Base-by-base conservation (phyloP, 2,329 filamentous ascomycete genomes). In the Fusarium miscanthi region DNA sequence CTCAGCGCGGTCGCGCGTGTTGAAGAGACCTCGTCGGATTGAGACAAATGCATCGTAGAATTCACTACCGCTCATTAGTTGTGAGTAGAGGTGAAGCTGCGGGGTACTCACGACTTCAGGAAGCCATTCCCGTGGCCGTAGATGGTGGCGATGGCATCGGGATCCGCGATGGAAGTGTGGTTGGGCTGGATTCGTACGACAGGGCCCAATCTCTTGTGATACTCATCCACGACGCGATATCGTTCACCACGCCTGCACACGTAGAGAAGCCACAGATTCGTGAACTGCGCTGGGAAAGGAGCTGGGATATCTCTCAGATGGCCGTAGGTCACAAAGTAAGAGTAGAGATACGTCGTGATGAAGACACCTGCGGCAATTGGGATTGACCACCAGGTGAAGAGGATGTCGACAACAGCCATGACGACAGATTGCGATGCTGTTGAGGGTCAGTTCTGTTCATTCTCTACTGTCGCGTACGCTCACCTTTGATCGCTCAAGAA, bases 41-140 rank as follows among this genome's bases (percentile, higher is more conserved):
- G 93, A 95, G 60, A 97, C 94, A 76, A 97, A 97, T 54, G 93
- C 93, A 77, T 97, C 94, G 77, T 97, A 97, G 83, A 95, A 97
- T 5, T 95, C 91, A 45, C 92, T 94, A 11, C 0, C 4, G 4
- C 5, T 16, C 17, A 56, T 76, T 14, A 77, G 59, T 5, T 8
- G 0, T 45, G 35, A 1, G 5, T 16, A 38, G 8, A 27, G 1
- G 8, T 17, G 6, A 6, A 4, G 14, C 1, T 3, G 7, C 21
- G 2, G 17, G 5, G 0, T 10, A 84, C 86, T 57, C 81, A 92
- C 87, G 90, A 85, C 80, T 94, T 94, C 65, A 93, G 78, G 75
- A 93, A 93, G 0, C 92, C 92, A 77, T 93, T 94, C 12, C 92
- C 91, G 75, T 94, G 92, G 8, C 94, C 94, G 75, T 97, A 97